Evolutionary conservation across 257 asterid species (phyloP).

Genomic region (Paraleonurus japonicus): DNA sequence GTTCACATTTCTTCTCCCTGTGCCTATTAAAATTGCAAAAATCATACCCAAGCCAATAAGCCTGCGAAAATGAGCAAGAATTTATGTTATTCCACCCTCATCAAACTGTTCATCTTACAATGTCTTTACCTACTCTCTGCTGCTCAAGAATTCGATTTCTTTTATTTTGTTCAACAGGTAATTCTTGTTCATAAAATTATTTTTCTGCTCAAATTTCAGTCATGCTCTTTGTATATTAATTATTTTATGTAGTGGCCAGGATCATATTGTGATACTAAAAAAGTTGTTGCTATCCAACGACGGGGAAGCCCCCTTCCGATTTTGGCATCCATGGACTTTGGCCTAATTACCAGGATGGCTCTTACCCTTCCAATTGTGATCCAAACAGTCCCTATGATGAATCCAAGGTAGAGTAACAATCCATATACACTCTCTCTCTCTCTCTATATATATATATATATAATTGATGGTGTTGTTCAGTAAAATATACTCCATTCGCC

Average conservation of each 20-base stretch:
- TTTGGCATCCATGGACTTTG: constrained; percentile 87
- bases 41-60: not conserved
- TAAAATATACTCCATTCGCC: too few species aligned
- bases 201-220: not conserved
- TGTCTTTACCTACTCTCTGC: constrained; percentile 26
- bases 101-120: constrained; percentile 41
- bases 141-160: constrained; percentile 70
- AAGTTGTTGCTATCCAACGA: constrained; percentile 80
- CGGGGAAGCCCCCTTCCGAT: constrained; percentile 69
- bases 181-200: not conserved
- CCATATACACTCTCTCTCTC: too few species aligned
- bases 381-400: constrained; percentile 52
- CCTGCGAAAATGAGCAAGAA: constrained; percentile 26
- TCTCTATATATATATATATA: too few species aligned
- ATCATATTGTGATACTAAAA: constrained; percentile 68
- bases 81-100: constrained; percentile 13
- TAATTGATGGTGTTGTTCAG: too few species aligned
- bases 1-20: constrained; percentile 16
- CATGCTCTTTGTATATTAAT: not conserved
- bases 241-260: constrained; percentile 69
- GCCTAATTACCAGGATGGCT: constrained; percentile 69
- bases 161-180: constrained; percentile 86
- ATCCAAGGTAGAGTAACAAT: constrained; percentile 43
- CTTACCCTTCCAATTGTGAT: constrained; percentile 79
- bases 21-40: constrained; percentile 23